These are phyloP conservation scores for Eurotiales sp. DNA, from an alignment of 2,329 filamentous ascomycete genomes.

Conservation along the genomic window DNA sequence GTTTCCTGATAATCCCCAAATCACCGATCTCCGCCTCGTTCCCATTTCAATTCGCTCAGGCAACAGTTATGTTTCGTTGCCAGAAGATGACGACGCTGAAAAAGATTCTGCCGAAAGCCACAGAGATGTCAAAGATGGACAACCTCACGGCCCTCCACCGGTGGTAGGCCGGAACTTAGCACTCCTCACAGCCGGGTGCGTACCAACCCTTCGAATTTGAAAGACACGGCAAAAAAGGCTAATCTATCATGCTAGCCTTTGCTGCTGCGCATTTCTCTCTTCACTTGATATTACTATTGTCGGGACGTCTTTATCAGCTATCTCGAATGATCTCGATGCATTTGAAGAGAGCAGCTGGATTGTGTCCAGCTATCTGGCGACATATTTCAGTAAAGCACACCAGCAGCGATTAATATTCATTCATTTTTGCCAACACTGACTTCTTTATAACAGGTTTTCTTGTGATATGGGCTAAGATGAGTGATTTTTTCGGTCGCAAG, in stretches of 20 bases:
- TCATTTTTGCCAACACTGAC: neutral
- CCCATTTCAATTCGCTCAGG: too few relatives aligned
- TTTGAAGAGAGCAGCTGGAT: neutral
- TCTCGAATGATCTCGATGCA: neutral
- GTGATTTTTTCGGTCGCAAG: constrained; percentile 56
- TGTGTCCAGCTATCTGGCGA: neutral
- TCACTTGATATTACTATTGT: neutral
- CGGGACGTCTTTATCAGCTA: neutral
- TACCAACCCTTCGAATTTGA: neutral
- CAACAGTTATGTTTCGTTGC: too few relatives aligned
- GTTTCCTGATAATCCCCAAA: too few relatives aligned
- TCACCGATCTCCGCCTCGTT: too few relatives aligned
- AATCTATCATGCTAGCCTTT: neutral
- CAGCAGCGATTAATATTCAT: neutral
- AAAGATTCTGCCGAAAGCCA: too few relatives aligned
- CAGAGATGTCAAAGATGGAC: too few relatives aligned
- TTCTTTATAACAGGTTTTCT: constrained; percentile 49
- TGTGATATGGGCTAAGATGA: constrained; percentile 56
- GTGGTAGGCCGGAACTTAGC: neutral
- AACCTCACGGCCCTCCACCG: too few relatives aligned
- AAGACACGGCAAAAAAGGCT: too few relatives aligned
- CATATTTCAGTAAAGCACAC: neutral
- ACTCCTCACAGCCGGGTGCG: neutral
- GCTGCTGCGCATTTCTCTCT: neutral
- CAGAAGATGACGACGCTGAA: too few relatives aligned